Evolutionary conservation across 1,284 basidiomycete species (phyloP).

Genomic region (Ganoderma multipileum): DNA sequence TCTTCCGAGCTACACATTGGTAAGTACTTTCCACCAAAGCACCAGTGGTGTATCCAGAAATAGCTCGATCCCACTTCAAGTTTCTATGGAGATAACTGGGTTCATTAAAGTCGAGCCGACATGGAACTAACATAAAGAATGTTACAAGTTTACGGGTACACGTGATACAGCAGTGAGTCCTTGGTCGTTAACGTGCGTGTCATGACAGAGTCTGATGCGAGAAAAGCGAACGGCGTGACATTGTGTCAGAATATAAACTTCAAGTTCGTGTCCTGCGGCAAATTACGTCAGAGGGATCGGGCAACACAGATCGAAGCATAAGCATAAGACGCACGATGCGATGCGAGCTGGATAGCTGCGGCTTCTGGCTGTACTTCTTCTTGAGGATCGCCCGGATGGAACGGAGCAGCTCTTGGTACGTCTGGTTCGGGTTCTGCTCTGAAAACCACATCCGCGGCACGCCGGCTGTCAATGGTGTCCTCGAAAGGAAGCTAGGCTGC

Average conservation of each 20-base stretch:
- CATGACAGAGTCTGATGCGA: background rate
- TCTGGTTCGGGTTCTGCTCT: slow-evolving; percentile 71
- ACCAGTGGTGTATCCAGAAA: too few species aligned
- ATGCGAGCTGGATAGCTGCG: slow-evolving; percentile 79
- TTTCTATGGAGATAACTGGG: too few species aligned
- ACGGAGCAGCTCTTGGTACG: slow-evolving; percentile 76
- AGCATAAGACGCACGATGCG: slow-evolving; percentile 55
- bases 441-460: slow-evolving; percentile 8
- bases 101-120: too few species aligned
- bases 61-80: too few species aligned
- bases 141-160: background rate
- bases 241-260: background rate
- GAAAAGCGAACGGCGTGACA: background rate
- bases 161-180: background rate
- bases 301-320: background rate
- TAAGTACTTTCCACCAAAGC: too few species aligned
- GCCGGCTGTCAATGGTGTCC: background rate
- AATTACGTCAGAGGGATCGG: background rate
- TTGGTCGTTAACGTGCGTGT: background rate
- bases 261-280: background rate
- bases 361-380: slow-evolving; percentile 79
- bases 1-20: too few species aligned
- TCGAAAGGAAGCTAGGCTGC: background rate
- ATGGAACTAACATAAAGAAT: background rate
- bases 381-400: slow-evolving; percentile 70